Evolutionary conservation across 2,329 filamentous ascomycete genomes (phyloP).

Genomic region (Arthrobotrys megalospora): DNA sequence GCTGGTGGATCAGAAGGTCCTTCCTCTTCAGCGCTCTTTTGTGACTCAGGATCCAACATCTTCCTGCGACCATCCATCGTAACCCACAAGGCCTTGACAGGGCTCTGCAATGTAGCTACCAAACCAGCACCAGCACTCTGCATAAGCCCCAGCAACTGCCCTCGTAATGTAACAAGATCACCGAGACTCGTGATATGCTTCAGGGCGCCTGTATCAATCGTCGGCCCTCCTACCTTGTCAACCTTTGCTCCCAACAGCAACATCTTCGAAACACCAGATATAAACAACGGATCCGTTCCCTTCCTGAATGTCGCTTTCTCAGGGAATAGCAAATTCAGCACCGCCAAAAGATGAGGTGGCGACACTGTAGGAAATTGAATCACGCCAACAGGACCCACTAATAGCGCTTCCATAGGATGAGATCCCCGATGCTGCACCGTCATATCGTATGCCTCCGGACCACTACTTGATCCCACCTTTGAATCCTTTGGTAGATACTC

Average conservation of each 20-base stretch:
- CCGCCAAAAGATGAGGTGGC: constrained; percentile 85
- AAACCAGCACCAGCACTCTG: constrained; percentile 80
- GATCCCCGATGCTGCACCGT: constrained; percentile 73
- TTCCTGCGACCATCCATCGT: constrained; percentile 86
- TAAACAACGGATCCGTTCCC: constrained; percentile 83
- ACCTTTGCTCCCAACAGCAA: constrained; percentile 88
- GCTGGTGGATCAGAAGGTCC: constrained; percentile 33
- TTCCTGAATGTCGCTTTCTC: constrained; percentile 84
- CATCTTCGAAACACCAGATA: constrained; percentile 87
- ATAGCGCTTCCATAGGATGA: constrained; percentile 79
- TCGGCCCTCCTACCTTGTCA: constrained; percentile 76
- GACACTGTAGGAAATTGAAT: constrained; percentile 86
- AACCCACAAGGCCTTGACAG: constrained; percentile 85
- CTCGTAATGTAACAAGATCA: constrained; percentile 83
- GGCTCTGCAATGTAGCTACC: constrained; percentile 83
- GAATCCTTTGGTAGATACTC: constrained; percentile 76
- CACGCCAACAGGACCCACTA: constrained; percentile 85
- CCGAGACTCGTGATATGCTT: constrained; percentile 74
- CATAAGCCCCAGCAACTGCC: constrained; percentile 88
- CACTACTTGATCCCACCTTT: constrained; percentile 62
- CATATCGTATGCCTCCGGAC: constrained; percentile 66
- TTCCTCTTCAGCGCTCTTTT: constrained; percentile 36
- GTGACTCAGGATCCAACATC: constrained; percentile 81
- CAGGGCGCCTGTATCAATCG: constrained; percentile 82
- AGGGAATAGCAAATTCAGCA: constrained; percentile 86